A percentile compares a stretch with the other conserved stretches of the same genome.
phyloP scores from a whole-genome alignment of 345 rosid species.

The Acer yangbiense region DNA sequence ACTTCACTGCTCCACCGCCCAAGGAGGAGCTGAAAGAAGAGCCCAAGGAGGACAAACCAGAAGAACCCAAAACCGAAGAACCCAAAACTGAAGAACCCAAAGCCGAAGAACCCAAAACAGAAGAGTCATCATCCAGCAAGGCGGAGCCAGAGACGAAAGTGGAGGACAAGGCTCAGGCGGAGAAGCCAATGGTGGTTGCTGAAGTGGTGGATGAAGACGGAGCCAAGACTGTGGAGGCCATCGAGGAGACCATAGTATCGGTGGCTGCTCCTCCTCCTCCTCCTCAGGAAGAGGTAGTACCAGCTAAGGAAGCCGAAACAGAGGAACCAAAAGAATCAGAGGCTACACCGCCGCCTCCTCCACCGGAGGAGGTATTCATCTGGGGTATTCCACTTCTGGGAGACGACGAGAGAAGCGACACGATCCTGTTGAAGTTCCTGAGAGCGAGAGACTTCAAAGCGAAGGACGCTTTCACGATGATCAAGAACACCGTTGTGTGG shows the following conservation, averaged over 20 bases:
- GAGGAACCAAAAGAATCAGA: no score
- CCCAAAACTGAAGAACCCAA: neutral
- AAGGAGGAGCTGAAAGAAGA: neutral
- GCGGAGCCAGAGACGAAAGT: neutral
- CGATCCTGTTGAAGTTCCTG: conserved; percentile 70
- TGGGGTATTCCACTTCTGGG: conserved; percentile 81
- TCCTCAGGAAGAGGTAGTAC: neutral
- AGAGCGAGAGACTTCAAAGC: conserved; percentile 86
- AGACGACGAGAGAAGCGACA: conserved; percentile 76
- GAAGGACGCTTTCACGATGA: conserved; percentile 72
- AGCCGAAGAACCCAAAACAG: neutral
- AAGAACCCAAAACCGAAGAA: conserved; percentile 34
- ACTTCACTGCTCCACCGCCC: conserved; percentile 28
- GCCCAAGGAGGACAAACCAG: conserved; percentile 30
- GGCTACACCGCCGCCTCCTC: neutral
- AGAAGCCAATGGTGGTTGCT: conserved; percentile 21
- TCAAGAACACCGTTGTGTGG: conserved; percentile 75
- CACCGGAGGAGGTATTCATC: conserved; percentile 40
- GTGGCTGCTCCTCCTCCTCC: conserved; percentile 20
- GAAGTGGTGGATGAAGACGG: conserved; percentile 67
- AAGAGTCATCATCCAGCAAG: no score
- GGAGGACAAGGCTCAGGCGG: conserved; percentile 19
- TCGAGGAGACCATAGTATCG: conserved; percentile 76
- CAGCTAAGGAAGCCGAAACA: conserved; percentile 6
- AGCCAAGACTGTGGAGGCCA: conserved; percentile 82